Evolutionary conservation across 768 basidiomycete species (phyloP).

Genomic region (Kwoniella bestiolae): DNA sequence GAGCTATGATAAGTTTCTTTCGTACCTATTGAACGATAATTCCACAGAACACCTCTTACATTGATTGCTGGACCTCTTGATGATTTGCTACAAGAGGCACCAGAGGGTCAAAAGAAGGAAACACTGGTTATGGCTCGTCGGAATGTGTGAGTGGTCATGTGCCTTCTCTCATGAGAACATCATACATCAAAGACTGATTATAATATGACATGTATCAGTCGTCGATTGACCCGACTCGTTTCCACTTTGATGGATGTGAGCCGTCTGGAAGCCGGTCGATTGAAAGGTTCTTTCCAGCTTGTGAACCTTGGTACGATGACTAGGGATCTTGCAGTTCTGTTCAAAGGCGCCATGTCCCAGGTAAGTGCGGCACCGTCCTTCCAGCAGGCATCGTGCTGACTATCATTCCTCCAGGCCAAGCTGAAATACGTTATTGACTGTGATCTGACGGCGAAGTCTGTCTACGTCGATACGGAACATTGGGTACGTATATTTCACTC

Average conservation of each 20-base stretch:
- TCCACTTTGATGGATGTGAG: slow-evolving; percentile 59
- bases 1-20: no score
- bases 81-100: slow-evolving; percentile 40
- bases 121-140: slow-evolving; percentile 45
- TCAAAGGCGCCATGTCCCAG: slow-evolving; percentile 57
- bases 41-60: slow-evolving; percentile 38
- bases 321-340: slow-evolving; percentile 56
- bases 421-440: slow-evolving; percentile 51
- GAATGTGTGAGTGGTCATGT: slow-evolving; percentile 32
- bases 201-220: not conserved
- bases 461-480: slow-evolving; percentile 56
- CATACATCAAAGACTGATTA: not conserved
- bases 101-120: slow-evolving; percentile 42
- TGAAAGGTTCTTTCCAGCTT: slow-evolving; percentile 53
- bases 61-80: slow-evolving; percentile 52
- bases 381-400: not conserved
- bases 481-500: slow-evolving; percentile 31
- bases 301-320: slow-evolving; percentile 55
- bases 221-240: slow-evolving; percentile 52
- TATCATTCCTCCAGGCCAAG: slow-evolving; percentile 17
- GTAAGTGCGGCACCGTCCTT: slow-evolving; percentile 30
- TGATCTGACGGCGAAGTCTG: slow-evolving; percentile 34
- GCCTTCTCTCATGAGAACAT: not conserved
- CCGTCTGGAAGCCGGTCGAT: slow-evolving; percentile 54
- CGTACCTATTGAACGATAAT: no score